Percentiles rank a stretch among this genome's conserved stretches.
Evolutionary conservation across 2,329 filamentous ascomycete genomes (phyloP).

Genomic region (Penicillium digitatum): DNA sequence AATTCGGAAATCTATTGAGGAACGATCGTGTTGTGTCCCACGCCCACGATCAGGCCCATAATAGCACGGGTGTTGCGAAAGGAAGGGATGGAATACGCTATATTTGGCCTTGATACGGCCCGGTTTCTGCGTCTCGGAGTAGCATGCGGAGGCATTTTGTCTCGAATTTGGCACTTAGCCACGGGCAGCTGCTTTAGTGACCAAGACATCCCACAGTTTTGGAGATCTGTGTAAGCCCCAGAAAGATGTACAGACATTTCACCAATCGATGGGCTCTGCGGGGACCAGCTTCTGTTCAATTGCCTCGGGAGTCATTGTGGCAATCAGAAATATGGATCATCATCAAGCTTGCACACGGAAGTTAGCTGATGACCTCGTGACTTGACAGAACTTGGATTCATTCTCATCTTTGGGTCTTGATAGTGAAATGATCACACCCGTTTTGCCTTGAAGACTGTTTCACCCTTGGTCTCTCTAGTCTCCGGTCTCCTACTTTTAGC

Average conservation of each 20-base stretch:
- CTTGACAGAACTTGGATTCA: background rate
- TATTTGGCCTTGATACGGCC: background rate
- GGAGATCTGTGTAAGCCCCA: slow-evolving; percentile 11
- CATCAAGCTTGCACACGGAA: too few species aligned
- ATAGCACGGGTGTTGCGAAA: slow-evolving; percentile 57
- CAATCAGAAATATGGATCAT: too few species aligned
- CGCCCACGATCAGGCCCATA: slow-evolving; percentile 75
- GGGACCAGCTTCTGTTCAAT: background rate
- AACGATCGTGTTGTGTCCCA: slow-evolving; percentile 72
- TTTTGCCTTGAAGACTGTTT: too few species aligned
- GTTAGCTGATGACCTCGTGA: background rate
- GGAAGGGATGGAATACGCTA: slow-evolving; percentile 64
- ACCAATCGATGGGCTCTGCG: slow-evolving; percentile 7
- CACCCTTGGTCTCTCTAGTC: too few species aligned
- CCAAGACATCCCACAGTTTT: slow-evolving; percentile 15
- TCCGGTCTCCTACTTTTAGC: too few species aligned
- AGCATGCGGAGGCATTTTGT: slow-evolving; percentile 21
- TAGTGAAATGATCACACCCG: background rate
- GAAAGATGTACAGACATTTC: slow-evolving; percentile 17
- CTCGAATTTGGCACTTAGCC: slow-evolving; percentile 19
- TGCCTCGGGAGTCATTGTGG: background rate
- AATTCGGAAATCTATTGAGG: slow-evolving; percentile 60
- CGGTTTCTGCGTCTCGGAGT: slow-evolving; percentile 14
- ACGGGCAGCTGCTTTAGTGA: slow-evolving; percentile 10
- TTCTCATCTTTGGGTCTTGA: background rate